Percentiles rank a stretch among this genome's conserved stretches.
phyloP scores from a whole-genome alignment of 371 early-diverging fungal species.

The Apophysomyces sp. region DNA sequence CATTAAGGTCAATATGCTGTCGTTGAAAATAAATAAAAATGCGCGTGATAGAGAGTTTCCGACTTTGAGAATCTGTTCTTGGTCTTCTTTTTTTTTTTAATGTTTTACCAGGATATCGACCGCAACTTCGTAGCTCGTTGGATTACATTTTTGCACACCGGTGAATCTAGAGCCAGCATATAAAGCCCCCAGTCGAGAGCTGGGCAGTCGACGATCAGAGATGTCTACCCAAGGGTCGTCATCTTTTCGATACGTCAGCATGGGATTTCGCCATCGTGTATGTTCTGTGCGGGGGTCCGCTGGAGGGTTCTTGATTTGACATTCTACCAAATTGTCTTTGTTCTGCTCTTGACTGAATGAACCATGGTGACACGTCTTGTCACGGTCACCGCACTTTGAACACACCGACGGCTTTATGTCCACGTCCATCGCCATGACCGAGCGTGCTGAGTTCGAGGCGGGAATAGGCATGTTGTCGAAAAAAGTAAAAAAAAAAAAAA shows the following conservation, averaged over 20 bases:
- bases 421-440: not conserved
- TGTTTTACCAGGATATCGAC: constrained; percentile 70
- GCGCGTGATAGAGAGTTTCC: not conserved
- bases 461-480: constrained; percentile 5
- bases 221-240: constrained; percentile 30
- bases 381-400: constrained; percentile 2
- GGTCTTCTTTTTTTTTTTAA: not conserved
- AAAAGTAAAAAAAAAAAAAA: not conserved
- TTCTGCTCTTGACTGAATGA: not conserved
- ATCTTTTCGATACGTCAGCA: constrained; percentile 16
- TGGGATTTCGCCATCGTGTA: not conserved
- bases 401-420: not conserved
- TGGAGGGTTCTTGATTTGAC: not conserved
- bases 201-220: constrained; percentile 20
- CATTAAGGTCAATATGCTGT: constrained; percentile 70
- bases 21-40: not conserved
- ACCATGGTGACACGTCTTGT: not conserved
- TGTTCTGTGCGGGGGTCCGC: not conserved
- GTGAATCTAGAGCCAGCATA: constrained; percentile 63
- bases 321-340: not conserved
- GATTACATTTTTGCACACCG: constrained; percentile 68
- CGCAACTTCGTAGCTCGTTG: constrained; percentile 61
- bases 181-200: constrained; percentile 30
- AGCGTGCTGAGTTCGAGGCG: not conserved
- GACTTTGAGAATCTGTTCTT: too few relatives aligned